Evolutionary conservation across 176 grass and related monocot genomes (phyloP), one percentile per base, ranked within the genome.

Genomic region (Oropetium thomaeum): DNA sequence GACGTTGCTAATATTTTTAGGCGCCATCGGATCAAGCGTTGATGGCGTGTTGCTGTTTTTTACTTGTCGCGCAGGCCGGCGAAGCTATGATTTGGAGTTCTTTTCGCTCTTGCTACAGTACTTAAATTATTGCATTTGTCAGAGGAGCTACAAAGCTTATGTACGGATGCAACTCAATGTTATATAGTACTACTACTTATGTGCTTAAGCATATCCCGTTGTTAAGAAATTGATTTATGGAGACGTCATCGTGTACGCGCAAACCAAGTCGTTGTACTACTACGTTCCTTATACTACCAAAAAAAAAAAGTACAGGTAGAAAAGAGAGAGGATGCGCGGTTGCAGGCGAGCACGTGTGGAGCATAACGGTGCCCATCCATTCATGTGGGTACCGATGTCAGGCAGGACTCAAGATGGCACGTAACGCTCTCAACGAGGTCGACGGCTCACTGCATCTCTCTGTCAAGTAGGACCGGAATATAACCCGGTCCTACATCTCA

Each of bases 401-500:
- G 47, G 3, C 30, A 27, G 47, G 3, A 1, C 5, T 29, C 70
- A 4, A 8, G 1, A 44, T 1, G n/a, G n/a, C 26, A 8, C 10
- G 55, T n/a, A n/a, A 20, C 39, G 35, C 33, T 0, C 6, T 0
- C 38, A 69, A 41, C 16, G 10, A 67, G 2, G 41, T 32, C 39
- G 51, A 60, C 14, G 1, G 20, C 2, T 4, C 0, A 0, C 0
- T 2, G 1, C 0, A n/a, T n/a, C 7, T 20, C n/a, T 10, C 35
- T n/a, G 19, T 5, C 25, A 8, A 0, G 0, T 0, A 0, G 69
- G 69, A 0, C 41, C 83, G 25, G 20, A 3, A 0, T 0, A 0
- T 0, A 0, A 0, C 0, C 0, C 1, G 69, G 52, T 1, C 83
- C 69, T 12, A 41, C 4, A 0, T 5, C 0, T 49, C 83, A 85